These are phyloP conservation scores for Ogataea sp. DNA, from an alignment of 805 yeast genomes.

Conservation along the genomic window DNA sequence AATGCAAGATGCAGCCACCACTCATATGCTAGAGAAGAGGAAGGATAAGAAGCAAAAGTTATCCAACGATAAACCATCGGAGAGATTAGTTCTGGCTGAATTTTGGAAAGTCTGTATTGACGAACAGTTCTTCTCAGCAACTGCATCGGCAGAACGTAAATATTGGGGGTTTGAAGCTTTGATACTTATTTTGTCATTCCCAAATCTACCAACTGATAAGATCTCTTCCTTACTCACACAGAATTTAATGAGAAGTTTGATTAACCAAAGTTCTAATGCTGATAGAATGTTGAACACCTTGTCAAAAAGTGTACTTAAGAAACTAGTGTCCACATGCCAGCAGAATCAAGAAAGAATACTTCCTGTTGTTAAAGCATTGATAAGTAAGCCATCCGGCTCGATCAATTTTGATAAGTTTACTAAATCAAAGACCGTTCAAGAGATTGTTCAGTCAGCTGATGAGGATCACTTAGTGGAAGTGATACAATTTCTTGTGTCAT, in stretches of 20 bases:
- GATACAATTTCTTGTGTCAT: constrained; percentile 5
- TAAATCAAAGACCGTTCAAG: constrained; percentile 58
- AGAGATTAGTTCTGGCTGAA: constrained; percentile 37
- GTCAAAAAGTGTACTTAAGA: constrained; percentile 43
- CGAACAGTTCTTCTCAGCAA: constrained; percentile 66
- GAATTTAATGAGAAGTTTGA: constrained; percentile 62
- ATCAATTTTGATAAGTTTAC: constrained; percentile 72
- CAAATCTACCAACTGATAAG: constrained; percentile 8
- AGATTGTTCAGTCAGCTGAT: constrained; percentile 22
- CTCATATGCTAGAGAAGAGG: constrained; percentile 15
- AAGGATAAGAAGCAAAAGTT: constrained; percentile 27
- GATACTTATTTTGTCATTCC: constrained; percentile 32
- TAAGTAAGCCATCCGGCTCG: constrained; percentile 42
- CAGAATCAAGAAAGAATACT: constrained; percentile 27
- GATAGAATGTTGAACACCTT: constrained; percentile 61
- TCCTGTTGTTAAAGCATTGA: constrained; percentile 20
- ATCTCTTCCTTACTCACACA: constrained; percentile 37
- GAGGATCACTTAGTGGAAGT: constrained; percentile 7
- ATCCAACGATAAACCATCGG: constrained; percentile 5
- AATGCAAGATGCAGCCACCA: constrained; percentile 4
- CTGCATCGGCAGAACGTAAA: constrained; percentile 79
- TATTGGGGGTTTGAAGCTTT: constrained; percentile 80
- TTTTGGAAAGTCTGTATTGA: constrained; percentile 81
- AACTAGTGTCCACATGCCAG: constrained; percentile 31
- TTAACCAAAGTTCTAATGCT: constrained; percentile 65